phyloP scores from a whole-genome alignment of 2,329 filamentous ascomycete species.

The Aspergillus uvarum region DNA sequence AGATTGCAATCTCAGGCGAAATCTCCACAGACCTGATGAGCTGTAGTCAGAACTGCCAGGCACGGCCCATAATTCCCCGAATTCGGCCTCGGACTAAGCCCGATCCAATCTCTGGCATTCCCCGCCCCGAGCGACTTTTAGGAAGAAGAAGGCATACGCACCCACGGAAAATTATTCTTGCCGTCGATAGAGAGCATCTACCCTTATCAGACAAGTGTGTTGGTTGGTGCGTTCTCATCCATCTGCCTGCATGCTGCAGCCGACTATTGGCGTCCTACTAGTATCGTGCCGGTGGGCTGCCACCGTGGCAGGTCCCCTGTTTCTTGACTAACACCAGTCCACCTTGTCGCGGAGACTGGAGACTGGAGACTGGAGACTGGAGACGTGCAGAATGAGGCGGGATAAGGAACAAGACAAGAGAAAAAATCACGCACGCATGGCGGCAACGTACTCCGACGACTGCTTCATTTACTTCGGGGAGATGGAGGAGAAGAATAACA shows the following conservation, averaged over 20 bases:
- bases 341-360: neutral
- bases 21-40: neutral
- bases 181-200: neutral
- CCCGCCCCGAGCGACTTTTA: neutral
- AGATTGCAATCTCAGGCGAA: neutral
- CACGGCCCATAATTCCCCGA: slow-evolving; percentile 4
- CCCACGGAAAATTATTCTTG: neutral
- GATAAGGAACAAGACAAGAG: neutral
- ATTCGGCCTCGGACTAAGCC: slow-evolving; percentile 3
- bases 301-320: neutral
- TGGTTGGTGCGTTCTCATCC: neutral
- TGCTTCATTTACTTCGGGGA: neutral
- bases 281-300: neutral
- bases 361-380: neutral
- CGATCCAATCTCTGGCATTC: neutral
- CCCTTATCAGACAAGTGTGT: neutral
- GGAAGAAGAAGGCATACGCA: neutral
- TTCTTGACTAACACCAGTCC: neutral
- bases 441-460: neutral
- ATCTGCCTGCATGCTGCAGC: neutral
- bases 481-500: neutral
- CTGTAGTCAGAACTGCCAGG: neutral
- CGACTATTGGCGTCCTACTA: neutral
- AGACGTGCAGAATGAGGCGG: neutral
- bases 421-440: neutral